Base-by-base conservation (phyloP, 169 alveolate genomes). In the Eimeria necatrix region DNA sequence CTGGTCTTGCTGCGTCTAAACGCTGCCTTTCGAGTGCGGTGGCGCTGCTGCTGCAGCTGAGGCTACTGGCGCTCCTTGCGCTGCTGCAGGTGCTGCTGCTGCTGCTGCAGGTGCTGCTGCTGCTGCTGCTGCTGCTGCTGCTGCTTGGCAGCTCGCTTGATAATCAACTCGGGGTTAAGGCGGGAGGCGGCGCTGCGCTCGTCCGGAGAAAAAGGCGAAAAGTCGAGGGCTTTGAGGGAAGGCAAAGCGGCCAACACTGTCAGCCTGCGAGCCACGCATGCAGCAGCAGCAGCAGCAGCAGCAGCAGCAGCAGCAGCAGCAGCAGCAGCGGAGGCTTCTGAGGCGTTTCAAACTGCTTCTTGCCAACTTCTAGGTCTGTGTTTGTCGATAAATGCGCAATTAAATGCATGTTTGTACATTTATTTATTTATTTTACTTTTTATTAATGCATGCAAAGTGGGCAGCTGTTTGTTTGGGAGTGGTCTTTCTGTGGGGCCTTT, bases 141-240 rank as follows among this genome's bases (percentile, higher is more conserved):
- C 20, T 60, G 8, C 16, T 20, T 68, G n/a, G 78, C 78, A 6
- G 78, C 12, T 68, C 78, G 4, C 24, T 68, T 68, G 6, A 68
- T 5, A 0, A n/a, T n/a, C 3, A 68, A 22, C n/a, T 9, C 48
- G 3, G 88, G 64, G 46, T 78, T 78, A n/a, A 78, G 4, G 68
- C 7, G 48, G 46, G 41, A 46, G 14, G 94, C 94, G 14, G 87
- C 94, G 24, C 7, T 87, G 5, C 22, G 4, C 56, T 88, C 94
- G 87, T 88, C 94, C 14, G 71, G 71, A 53, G 84, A 68, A 80
- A 88, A 20, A 12, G 87, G 32, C 7, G 94, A 49, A 48, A 52
- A 70, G 46, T 88, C 94, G 51, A 88, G 59, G 41, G 87, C 48
- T 26, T 48, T 49, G 10, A 88, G 53, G 3, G 48, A 20, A 0